A percentile compares a stretch with the other conserved stretches of the same genome.
phyloP scores from a whole-genome alignment of 2,329 filamentous ascomycete species.

The Cytospora schulzeri region DNA sequence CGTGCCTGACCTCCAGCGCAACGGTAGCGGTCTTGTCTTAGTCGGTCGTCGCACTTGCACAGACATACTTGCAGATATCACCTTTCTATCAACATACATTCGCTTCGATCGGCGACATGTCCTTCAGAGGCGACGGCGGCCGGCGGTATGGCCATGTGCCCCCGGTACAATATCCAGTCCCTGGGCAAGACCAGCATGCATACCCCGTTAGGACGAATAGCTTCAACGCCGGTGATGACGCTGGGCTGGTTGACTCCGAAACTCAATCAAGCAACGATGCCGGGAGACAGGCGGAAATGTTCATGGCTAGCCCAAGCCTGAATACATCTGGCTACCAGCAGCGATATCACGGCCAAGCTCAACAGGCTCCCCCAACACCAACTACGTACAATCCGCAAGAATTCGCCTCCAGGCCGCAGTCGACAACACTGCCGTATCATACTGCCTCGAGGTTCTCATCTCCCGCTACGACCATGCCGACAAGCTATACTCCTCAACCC shows the following conservation, averaged over 20 bases:
- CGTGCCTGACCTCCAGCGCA: constrained; percentile 15
- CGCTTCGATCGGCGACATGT: constrained; percentile 50
- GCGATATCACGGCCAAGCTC: constrained; percentile 50
- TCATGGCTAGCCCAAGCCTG: constrained; percentile 55
- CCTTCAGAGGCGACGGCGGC: constrained; percentile 64
- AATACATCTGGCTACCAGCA: constrained; percentile 56
- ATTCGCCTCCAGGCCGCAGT: constrained; percentile 57
- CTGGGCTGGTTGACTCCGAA: constrained; percentile 50
- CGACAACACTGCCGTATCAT: constrained; percentile 54
- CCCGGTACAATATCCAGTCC: constrained; percentile 64
- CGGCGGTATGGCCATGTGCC: constrained; percentile 68
- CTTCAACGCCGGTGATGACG: constrained; percentile 77
- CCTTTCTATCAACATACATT: constrained; percentile 2
- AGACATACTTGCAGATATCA: neutral
- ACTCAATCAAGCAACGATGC: constrained; percentile 29
- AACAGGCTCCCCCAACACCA: constrained; percentile 48
- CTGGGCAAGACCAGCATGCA: constrained; percentile 43
- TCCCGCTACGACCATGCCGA: constrained; percentile 29
- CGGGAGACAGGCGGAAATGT: constrained; percentile 61
- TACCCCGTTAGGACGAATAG: constrained; percentile 62
- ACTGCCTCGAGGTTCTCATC: constrained; percentile 45
- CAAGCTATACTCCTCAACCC: constrained; percentile 43
- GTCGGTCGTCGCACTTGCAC: neutral
- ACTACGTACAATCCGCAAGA: constrained; percentile 71
- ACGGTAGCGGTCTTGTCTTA: neutral